Evolutionary conservation across 768 basidiomycete genomes (phyloP).

Genomic region (Russula compacta): DNA sequence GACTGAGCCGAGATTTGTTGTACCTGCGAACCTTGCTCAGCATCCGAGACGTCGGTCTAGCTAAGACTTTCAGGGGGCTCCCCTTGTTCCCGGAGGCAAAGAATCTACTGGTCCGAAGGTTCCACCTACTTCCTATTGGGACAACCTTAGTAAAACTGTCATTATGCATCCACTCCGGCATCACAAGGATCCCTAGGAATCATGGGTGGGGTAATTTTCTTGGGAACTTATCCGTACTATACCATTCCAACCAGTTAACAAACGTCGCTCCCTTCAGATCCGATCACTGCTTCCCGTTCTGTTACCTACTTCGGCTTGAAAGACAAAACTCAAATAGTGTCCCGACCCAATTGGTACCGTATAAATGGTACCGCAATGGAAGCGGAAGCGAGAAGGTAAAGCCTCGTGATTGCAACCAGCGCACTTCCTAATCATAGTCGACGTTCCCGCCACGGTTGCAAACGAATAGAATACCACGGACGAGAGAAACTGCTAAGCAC

Average conservation of each 20-base stretch:
- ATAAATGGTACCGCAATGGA: neutral
- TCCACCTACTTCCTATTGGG: too few species aligned
- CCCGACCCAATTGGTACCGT: neutral
- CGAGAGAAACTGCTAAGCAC: constrained; percentile 4
- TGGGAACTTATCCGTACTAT: neutral
- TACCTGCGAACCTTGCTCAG: neutral
- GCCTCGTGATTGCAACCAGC: constrained; percentile 8
- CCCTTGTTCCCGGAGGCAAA: too few species aligned
- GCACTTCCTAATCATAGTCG: neutral
- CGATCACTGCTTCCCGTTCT: neutral
- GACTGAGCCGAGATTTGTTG: neutral
- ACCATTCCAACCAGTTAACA: neutral
- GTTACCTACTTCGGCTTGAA: neutral
- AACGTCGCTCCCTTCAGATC: neutral
- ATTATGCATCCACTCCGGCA: neutral
- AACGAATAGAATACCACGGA: constrained; percentile 13
- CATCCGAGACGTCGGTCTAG: neutral
- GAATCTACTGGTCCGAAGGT: too few species aligned
- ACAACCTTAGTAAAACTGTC: neutral
- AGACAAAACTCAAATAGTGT: constrained; percentile 4
- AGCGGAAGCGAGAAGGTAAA: constrained; percentile 12
- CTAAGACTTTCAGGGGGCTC: neutral
- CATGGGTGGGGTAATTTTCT: neutral
- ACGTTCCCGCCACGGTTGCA: neutral
- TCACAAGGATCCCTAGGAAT: neutral